Evolutionary conservation across 1,284 basidiomycete genomes (phyloP).

Genomic region (Ustilago xerochloae): DNA sequence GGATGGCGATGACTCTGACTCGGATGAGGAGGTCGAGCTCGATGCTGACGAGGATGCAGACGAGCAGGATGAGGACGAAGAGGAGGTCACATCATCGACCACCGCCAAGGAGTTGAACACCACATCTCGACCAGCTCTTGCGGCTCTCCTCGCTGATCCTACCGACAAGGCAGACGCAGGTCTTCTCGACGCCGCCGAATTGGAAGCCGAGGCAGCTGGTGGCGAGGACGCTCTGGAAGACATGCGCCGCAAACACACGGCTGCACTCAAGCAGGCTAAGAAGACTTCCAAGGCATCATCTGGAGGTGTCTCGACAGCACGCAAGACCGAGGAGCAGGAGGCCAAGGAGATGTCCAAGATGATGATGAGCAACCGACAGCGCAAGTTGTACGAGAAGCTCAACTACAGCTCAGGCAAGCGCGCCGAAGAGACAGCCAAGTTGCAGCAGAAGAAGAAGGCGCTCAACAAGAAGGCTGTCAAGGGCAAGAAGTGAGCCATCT

Average conservation of each 20-base stretch:
- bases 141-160: constrained; percentile 74
- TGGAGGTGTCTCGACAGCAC: constrained; percentile 67
- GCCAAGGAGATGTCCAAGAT: constrained; percentile 82
- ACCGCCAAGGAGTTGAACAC: constrained; percentile 17
- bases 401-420: constrained; percentile 86
- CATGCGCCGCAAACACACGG: constrained; percentile 70
- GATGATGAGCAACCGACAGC: constrained; percentile 97
- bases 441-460: constrained; percentile 62
- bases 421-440: constrained; percentile 73
- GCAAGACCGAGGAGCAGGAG: constrained; percentile 77
- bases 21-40: constrained; percentile 47
- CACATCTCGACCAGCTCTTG: constrained; percentile 42
- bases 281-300: constrained; percentile 43
- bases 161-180: constrained; percentile 74
- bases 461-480: constrained; percentile 51
- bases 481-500: constrained; percentile 9
- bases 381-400: constrained; percentile 95
- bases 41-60: constrained; percentile 69
- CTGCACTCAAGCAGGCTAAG: constrained; percentile 56
- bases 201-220: constrained; percentile 91
- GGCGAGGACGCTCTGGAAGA: constrained; percentile 84
- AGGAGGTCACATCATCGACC: no score
- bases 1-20: constrained; percentile 56
- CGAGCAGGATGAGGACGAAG: constrained; percentile 68
- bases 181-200: constrained; percentile 85